Conservation (phyloP, 257 asterid genomes). For the Jacaranda mimosifolia region DNA sequence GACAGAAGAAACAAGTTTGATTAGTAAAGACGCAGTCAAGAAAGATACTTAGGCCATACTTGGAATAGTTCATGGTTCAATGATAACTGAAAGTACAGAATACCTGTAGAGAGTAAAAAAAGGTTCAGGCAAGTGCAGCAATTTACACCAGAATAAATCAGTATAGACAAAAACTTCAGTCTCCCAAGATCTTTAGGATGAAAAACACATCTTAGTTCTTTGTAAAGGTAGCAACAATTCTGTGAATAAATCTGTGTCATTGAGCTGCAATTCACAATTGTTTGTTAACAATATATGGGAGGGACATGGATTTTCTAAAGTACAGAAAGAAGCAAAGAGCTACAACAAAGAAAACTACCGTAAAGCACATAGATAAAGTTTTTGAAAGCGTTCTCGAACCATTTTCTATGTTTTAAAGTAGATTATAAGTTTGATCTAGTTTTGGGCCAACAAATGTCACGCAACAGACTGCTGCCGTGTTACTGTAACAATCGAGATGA, state of each 20-base stretch:
- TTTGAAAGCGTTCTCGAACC: no score
- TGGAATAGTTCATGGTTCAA: not conserved
- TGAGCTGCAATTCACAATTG: not conserved
- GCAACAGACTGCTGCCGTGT: no score
- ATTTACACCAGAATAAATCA: not conserved
- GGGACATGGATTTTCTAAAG: not conserved
- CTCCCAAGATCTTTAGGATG: not conserved
- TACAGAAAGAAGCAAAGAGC: not conserved
- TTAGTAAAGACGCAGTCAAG: slow-evolving; percentile 47
- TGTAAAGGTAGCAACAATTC: not conserved
- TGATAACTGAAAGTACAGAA: not conserved
- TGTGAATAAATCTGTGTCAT: not conserved
- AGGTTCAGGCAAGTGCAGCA: not conserved
- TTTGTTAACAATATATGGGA: not conserved
- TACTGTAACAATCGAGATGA: no score
- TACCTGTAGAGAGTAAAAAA: no score
- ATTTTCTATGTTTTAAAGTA: no score
- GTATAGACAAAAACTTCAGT: not conserved
- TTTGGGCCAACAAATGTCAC: no score
- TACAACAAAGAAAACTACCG: not conserved
- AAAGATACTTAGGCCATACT: not conserved
- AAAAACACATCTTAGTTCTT: not conserved
- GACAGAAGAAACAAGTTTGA: slow-evolving; percentile 87
- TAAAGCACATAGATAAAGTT: no score
- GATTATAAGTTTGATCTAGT: no score